Conservation (phyloP, 2,329 filamentous ascomycete genomes). For the Penicillium crustosum region DNA sequence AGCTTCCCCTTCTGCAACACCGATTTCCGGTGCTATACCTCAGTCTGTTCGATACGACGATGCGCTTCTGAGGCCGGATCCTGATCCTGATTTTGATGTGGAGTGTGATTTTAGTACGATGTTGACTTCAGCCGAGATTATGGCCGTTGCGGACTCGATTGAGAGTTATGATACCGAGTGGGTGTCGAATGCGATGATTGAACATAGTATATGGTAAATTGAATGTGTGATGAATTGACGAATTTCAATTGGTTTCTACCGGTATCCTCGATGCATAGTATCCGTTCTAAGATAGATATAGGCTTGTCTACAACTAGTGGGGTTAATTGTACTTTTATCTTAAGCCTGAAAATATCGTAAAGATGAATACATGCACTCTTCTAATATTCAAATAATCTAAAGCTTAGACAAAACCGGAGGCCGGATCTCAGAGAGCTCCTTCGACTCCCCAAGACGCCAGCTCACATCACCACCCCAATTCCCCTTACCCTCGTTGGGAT, state of each 20-base stretch:
- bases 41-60: slow-evolving; percentile 16
- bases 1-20: slow-evolving; percentile 11
- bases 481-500: slow-evolving; percentile 28
- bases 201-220: slow-evolving; percentile 45
- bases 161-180: slow-evolving; percentile 48
- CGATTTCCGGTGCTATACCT: slow-evolving; percentile 9
- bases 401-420: slow-evolving; percentile 24
- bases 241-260: neutral
- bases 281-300: neutral
- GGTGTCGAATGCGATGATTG: slow-evolving; percentile 49
- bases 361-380: neutral
- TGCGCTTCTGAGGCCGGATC: slow-evolving; percentile 14
- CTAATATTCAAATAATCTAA: slow-evolving; percentile 10
- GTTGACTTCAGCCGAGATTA: slow-evolving; percentile 49
- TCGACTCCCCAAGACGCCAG: slow-evolving; percentile 47
- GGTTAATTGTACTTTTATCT: neutral
- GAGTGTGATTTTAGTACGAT: slow-evolving; percentile 15
- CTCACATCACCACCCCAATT: slow-evolving; percentile 50
- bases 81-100: slow-evolving; percentile 11
- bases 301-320: neutral
- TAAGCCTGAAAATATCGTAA: neutral
- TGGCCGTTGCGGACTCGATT: slow-evolving; percentile 52
- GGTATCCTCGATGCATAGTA: neutral
- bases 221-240: neutral
- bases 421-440: slow-evolving; percentile 28